These are phyloP conservation scores for Penicillium lividum DNA, from an alignment of 495 filamentous ascomycete species.

Conservation along the genomic window DNA sequence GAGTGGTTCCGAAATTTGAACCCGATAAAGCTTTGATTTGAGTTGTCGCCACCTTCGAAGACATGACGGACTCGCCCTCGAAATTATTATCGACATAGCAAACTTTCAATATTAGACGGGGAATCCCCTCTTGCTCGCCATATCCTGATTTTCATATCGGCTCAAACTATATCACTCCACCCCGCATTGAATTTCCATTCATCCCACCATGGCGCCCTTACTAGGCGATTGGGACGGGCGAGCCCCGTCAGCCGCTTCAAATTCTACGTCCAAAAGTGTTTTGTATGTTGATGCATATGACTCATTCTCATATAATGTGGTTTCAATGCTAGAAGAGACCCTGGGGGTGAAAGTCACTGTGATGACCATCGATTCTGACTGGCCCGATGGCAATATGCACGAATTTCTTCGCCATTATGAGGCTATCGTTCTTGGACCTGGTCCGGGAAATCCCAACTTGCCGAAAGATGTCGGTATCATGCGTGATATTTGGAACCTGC, in stretches of 20 bases:
- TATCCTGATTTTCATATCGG: background rate
- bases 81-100: background rate
- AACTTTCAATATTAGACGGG: background rate
- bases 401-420: constrained; percentile 61
- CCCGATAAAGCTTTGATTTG: no score
- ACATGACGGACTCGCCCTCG: background rate
- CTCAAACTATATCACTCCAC: constrained; percentile 1
- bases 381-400: constrained; percentile 42
- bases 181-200: background rate
- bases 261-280: constrained; percentile 46
- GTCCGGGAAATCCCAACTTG: constrained; percentile 65
- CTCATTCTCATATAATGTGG: constrained; percentile 93
- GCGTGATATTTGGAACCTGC: constrained; percentile 70
- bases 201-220: constrained; percentile 36
- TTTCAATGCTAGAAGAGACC: constrained; percentile 68
- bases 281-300: constrained; percentile 94
- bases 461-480: constrained; percentile 76
- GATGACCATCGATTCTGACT: constrained; percentile 67
- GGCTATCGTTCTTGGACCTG: constrained; percentile 79
- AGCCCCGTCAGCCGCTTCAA: constrained; percentile 2
- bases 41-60: background rate
- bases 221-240: constrained; percentile 32
- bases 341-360: constrained; percentile 66
- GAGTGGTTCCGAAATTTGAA: background rate
- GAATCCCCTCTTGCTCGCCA: background rate